A percentile compares a stretch with the other conserved stretches of the same genome.
phyloP scores from a whole-genome alignment of 2,329 filamentous ascomycete species.

The Xenosphaeropsis pyriputrescens region DNA sequence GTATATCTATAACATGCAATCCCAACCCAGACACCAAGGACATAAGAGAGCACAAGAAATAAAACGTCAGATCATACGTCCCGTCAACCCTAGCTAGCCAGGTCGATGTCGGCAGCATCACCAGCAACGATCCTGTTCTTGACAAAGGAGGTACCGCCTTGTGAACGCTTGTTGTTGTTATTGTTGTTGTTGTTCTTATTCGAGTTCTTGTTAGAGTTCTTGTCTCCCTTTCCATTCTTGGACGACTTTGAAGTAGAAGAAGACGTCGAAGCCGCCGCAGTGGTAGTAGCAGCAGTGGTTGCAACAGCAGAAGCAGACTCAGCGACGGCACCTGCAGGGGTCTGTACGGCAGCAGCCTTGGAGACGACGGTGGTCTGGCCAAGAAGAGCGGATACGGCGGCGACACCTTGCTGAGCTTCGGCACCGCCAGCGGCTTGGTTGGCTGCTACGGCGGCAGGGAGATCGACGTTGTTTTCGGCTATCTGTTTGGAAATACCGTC shows the following conservation, averaged over 20 bases:
- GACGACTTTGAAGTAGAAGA: background rate
- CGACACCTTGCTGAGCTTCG: constrained; percentile 17
- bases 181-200: background rate
- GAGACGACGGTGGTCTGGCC: constrained; percentile 14
- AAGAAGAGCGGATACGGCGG: constrained; percentile 14
- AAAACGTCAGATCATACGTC: background rate
- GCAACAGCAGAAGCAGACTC: constrained; percentile 7
- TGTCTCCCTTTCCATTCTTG: constrained; percentile 3
- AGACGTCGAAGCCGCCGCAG: background rate
- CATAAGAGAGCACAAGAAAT: background rate
- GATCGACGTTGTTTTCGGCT: constrained; percentile 32
- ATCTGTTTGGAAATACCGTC: constrained; percentile 32
- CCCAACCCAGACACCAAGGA: background rate
- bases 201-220: background rate
- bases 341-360: constrained; percentile 19
- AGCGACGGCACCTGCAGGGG: constrained; percentile 11
- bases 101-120: background rate
- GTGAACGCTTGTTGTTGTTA: constrained; percentile 3
- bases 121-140: background rate
- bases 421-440: constrained; percentile 25
- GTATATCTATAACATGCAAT: background rate
- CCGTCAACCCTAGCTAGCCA: background rate
- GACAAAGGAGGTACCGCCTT: background rate
- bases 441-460: constrained; percentile 28
- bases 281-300: constrained; percentile 6